phyloP scores from a whole-genome alignment of 768 basidiomycete species.

The Boletus rubescentipes region DNA sequence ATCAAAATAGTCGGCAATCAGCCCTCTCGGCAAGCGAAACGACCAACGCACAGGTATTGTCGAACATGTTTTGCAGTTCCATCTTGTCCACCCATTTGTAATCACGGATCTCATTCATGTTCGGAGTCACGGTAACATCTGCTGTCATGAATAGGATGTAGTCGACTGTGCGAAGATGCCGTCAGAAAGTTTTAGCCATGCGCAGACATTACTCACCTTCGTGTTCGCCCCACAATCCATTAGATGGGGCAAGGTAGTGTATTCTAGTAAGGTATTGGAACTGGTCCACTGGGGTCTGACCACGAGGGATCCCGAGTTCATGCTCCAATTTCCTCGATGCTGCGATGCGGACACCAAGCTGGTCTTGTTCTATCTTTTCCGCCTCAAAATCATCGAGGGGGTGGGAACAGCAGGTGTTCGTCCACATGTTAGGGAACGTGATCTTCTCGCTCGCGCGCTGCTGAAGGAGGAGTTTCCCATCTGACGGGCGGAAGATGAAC shows the following conservation, averaged over 20 bases:
- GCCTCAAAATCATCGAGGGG: slow-evolving; percentile 89
- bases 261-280: slow-evolving; percentile 96
- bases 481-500: slow-evolving; percentile 92
- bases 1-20: background rate
- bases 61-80: slow-evolving; percentile 91
- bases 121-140: slow-evolving; percentile 79
- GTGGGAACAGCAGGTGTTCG: slow-evolving; percentile 98
- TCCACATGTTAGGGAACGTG: slow-evolving; percentile 99
- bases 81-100: slow-evolving; percentile 88
- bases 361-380: slow-evolving; percentile 73
- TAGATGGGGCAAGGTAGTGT: slow-evolving; percentile 93
- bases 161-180: slow-evolving; percentile 64
- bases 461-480: slow-evolving; percentile 91
- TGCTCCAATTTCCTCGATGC: slow-evolving; percentile 95
- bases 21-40: slow-evolving; percentile 1
- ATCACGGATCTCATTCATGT: slow-evolving; percentile 89
- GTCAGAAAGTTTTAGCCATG: slow-evolving; percentile 2
- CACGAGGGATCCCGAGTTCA: slow-evolving; percentile 87
- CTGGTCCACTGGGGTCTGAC: slow-evolving; percentile 74
- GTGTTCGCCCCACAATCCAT: slow-evolving; percentile 96
- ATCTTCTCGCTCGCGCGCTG: slow-evolving; percentile 98
- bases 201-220: slow-evolving; percentile 62
- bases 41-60: slow-evolving; percentile 57
- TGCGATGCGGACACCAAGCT: slow-evolving; percentile 85
- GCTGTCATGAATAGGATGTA: slow-evolving; percentile 95